phyloP scores from a whole-genome alignment of 805 yeast species.

The Priceomyces carsonii region DNA sequence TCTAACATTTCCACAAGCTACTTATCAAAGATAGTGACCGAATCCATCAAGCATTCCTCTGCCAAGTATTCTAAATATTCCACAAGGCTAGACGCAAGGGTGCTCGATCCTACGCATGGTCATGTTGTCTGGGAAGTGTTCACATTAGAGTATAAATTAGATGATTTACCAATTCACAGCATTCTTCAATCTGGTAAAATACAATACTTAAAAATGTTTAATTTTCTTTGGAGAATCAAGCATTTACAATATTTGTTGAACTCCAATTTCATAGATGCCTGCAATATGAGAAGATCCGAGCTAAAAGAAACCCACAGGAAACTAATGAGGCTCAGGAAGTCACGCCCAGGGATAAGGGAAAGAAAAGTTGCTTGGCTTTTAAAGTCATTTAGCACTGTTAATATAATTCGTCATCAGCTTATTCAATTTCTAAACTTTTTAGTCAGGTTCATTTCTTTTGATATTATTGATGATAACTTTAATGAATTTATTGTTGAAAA shows the following conservation, averaged over 20 bases:
- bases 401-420: conserved; percentile 39
- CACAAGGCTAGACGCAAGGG: conserved; percentile 75
- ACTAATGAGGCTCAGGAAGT: conserved; percentile 13
- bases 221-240: conserved; percentile 78
- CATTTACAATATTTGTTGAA: conserved; percentile 58
- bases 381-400: conserved; percentile 32
- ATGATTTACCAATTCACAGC: conserved; percentile 53
- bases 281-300: conserved; percentile 26
- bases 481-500: conserved; percentile 21
- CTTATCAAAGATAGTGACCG: conserved; percentile 62
- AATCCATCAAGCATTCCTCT: conserved; percentile 60
- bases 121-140: conserved; percentile 90
- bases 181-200: conserved; percentile 38
- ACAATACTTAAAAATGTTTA: conserved; percentile 73
- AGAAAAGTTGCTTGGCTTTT: conserved; percentile 31
- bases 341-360: conserved; percentile 31
- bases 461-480: conserved; percentile 46
- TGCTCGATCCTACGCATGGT: conserved; percentile 66
- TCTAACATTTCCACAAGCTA: conserved; percentile 62
- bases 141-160: conserved; percentile 72
- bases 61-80: conserved; percentile 43
- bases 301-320: conserved; percentile 16
- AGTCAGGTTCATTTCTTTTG: conserved; percentile 43
- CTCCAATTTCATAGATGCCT: conserved; percentile 26
- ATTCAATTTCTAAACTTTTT: conserved; percentile 43